Percentiles rank a stretch among this genome's conserved stretches.
phyloP scores from a whole-genome alignment of 78 protist genomes.

The Cavenderia fasciculata region DNA sequence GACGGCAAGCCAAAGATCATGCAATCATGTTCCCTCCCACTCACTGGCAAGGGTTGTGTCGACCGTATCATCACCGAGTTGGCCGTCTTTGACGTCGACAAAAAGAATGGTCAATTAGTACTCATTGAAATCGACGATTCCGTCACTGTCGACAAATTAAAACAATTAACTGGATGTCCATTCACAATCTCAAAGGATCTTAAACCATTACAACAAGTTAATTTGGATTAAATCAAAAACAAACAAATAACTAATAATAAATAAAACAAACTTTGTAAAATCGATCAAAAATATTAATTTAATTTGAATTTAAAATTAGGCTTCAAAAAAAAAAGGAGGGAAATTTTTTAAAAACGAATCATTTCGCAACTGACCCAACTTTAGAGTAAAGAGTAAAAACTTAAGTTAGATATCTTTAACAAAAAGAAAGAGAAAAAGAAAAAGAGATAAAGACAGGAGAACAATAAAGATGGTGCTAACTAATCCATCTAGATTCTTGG shows the following conservation, averaged over 20 bases:
- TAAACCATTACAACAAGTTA: slow-evolving; percentile 72
- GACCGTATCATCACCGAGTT: slow-evolving; percentile 94
- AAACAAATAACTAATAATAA: no score
- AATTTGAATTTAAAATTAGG: no score
- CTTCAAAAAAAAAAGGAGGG: no score
- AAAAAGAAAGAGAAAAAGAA: no score
- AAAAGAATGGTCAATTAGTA: slow-evolving; percentile 7
- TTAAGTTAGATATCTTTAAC: no score
- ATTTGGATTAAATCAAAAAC: slow-evolving; percentile 8
- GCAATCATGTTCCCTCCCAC: slow-evolving; percentile 91
- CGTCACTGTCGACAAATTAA: slow-evolving; percentile 44
- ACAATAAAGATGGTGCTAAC: slow-evolving; percentile 60
- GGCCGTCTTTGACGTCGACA: slow-evolving; percentile 63
- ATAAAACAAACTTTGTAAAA: no score
- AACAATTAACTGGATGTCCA: slow-evolving; percentile 41
- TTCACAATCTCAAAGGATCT: slow-evolving; percentile 49
- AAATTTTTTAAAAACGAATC: no score
- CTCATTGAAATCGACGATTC: slow-evolving; percentile 49
- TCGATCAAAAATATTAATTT: no score
- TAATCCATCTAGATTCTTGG: slow-evolving; percentile 37
- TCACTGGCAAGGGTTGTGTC: slow-evolving; percentile 92
- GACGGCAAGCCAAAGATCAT: slow-evolving; percentile 93
- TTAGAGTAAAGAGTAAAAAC: no score
- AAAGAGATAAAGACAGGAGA: no score
- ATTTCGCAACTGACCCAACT: no score